Conservation (phyloP, 192 early-diverging fungal species). For the Rhizophagus clarus region DNA sequence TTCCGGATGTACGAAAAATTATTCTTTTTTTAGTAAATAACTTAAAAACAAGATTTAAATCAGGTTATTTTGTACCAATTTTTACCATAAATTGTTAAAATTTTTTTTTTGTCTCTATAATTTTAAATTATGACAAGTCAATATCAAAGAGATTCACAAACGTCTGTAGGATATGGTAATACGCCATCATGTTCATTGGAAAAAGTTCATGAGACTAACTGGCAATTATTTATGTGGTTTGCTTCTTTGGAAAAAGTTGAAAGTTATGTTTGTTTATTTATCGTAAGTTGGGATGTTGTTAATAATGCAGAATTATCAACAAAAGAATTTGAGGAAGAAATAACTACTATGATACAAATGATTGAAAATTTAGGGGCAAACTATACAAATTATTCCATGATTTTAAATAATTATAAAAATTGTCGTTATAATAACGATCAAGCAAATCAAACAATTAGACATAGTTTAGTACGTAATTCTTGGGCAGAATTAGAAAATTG, state of each 20-base stretch:
- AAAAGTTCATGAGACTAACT: not conserved
- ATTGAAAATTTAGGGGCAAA: not conserved
- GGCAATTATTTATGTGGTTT: not conserved
- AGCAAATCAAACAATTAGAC: not conserved
- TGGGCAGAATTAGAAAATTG: not conserved
- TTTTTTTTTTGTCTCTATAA: no score
- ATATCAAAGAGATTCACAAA: no score
- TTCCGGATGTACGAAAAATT: no score
- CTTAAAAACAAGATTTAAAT: no score
- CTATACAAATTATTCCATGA: not conserved
- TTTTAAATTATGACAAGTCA: no score
- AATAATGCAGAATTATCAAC: no score
- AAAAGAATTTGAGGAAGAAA: no score
- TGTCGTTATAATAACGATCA: not conserved
- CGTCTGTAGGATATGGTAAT: no score
- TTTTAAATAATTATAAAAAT: not conserved
- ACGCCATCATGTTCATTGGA: no score
- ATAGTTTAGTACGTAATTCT: not conserved
- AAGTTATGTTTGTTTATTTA: not conserved
- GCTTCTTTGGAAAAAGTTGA: not conserved
- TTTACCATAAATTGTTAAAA: no score
- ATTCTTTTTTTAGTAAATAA: no score
- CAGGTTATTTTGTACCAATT: no score
- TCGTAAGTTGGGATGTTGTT: not conserved
- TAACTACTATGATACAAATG: not conserved